These are phyloP conservation scores for Tritrichomonas foetus DNA, from an alignment of 208 protist species.

Conservation along the genomic window DNA sequence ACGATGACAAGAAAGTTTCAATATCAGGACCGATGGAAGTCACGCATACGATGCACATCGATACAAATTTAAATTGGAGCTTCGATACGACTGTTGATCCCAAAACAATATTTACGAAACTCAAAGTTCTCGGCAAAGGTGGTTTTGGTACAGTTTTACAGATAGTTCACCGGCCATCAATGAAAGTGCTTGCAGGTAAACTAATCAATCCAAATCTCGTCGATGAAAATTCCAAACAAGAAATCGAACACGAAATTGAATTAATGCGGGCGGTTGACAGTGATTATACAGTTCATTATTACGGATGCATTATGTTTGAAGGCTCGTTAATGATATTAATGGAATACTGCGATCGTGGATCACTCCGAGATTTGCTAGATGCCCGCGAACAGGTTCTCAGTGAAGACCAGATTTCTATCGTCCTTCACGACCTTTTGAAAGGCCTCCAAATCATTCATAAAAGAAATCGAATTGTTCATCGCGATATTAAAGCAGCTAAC, in stretches of 20 bases:
- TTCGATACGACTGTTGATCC: not conserved
- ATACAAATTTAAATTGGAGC: not conserved
- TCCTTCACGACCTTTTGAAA: not conserved
- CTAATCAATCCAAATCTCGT: not conserved
- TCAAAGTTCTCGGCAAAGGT: not conserved
- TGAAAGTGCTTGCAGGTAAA: not conserved
- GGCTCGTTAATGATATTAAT: not conserved
- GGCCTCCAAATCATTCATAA: not conserved
- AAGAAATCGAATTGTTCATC: constrained; percentile 64
- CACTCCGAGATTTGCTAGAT: not conserved
- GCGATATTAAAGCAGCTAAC: constrained; percentile 75
- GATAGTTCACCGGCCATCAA: not conserved
- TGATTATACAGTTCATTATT: constrained; percentile 29
- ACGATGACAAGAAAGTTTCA: not conserved
- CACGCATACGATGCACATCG: not conserved
- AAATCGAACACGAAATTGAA: not conserved
- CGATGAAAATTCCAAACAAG: not conserved
- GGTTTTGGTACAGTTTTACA: not conserved
- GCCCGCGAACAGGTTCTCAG: not conserved
- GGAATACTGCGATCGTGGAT: not conserved
- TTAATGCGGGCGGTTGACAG: not conserved
- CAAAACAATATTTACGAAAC: not conserved
- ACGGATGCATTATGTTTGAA: not conserved
- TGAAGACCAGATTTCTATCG: not conserved
- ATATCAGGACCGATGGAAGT: not conserved